Evolutionary conservation across 768 basidiomycete genomes (phyloP), one percentile per base, ranked within the genome.

Genomic region (Xerocomellus dryophilus): DNA sequence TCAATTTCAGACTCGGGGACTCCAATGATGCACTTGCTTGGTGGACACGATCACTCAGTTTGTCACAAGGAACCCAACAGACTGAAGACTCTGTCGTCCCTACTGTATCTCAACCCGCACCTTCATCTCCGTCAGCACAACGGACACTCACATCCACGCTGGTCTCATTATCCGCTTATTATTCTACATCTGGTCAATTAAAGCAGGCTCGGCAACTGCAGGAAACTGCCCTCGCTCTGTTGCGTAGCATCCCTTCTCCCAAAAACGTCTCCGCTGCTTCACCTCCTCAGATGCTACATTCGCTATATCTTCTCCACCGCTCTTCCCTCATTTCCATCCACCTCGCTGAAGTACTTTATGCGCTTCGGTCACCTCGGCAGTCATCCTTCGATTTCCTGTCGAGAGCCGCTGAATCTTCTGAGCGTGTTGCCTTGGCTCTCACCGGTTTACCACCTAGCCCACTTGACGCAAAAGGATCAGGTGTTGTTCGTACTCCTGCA

Each of bases 251-350:
- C 48, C 75, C 64, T n/a, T 69, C 74, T 40, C 77, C 83, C 10
- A 69, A 75, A 9, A 73, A 76, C 7, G 62, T 75, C 5, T 63
- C 76, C 5, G 61, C 76, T 5, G 66, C 77, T 23, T 75, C 86
- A 10, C 75, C 82, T 10, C 78, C 85, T 7, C 80, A 86, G 50
- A 74, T 76, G 6, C 76, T 91, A 36, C 89, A 90, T 65, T 70
- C 75, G 1, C 68, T 88, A 7, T 88, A 80, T 59, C 71, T 90
- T 40, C 77, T 88, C 27, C 88, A 91, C 55, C 84, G 87, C 38
- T 81, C 86, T 15, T 81, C 89, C n/a, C 72, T 91, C 11, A 70
- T 91, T 43, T 84, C 84, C 14, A 74, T 86, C 12, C 89, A 91
- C 62, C 80, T 83, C 14, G 88, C 86, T 0, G 87, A 91, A 69